phyloP scores from a whole-genome alignment of 2,329 filamentous ascomycete species.

The Penicillium brasilianum region DNA sequence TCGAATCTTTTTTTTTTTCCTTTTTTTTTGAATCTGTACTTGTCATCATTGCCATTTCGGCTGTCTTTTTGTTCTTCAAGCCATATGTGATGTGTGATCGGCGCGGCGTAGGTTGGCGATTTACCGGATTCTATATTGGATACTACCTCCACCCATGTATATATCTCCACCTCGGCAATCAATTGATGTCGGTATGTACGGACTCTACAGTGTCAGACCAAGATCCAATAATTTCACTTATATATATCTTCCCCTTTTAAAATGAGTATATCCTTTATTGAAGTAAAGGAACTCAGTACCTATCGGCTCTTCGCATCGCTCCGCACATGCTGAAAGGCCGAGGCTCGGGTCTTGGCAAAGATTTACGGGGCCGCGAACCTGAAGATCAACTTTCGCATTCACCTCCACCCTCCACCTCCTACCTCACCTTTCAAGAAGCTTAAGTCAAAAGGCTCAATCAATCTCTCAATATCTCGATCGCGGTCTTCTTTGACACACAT shows the following conservation, averaged over 20 bases:
- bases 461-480: neutral
- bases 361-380: constrained; percentile 12
- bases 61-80: constrained; percentile 7
- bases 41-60: neutral
- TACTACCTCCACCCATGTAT: constrained; percentile 18
- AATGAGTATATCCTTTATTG: no score
- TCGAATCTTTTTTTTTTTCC: neutral
- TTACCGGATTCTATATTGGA: constrained; percentile 18
- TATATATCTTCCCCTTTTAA: neutral
- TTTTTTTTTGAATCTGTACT: neutral
- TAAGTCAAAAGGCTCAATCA: neutral
- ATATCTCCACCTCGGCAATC: constrained; percentile 13
- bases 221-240: neutral
- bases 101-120: constrained; percentile 20
- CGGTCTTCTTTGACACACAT: neutral
- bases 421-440: neutral
- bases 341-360: constrained; percentile 29
- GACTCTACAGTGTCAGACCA: neutral
- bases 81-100: constrained; percentile 10
- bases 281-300: neutral
- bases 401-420: neutral
- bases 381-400: neutral
- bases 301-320: neutral
- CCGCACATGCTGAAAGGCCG: constrained; percentile 18
- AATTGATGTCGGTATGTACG: constrained; percentile 7